Base-by-base conservation (phyloP, 2,329 filamentous ascomycete species). In the Fusarium keratoplasticum region DNA sequence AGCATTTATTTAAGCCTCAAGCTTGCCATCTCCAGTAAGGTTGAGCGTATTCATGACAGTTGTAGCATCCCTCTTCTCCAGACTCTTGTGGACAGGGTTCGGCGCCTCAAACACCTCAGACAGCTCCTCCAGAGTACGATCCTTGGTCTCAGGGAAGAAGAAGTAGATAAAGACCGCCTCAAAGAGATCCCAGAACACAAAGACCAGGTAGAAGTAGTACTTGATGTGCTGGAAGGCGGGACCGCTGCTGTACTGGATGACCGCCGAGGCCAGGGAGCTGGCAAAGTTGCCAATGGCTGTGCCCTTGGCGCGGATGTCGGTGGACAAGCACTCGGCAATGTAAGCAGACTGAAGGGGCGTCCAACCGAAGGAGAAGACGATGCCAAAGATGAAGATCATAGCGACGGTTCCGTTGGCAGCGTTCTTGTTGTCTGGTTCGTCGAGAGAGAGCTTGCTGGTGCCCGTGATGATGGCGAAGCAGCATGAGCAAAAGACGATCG, bases 61-160 rank as follows among this genome's bases (percentile, higher is more conserved):
- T 64, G 81, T 79, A 1, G 84, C 83, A 67, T 78, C 83, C 61
- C 86, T 77, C 78, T 84, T 84, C 76, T 84, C 81, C 47, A 85
- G 70, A 69, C 81, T 84, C 80, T 84, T 85, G 78, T 83, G 84
- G 18, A 87, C 85, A 0, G 86, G 86, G 73, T 87, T 83, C 3
- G 77, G 81, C 0, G 84, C 78, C n/a, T 82, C 80, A 73, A 88
- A 88, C 31, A 90, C 87, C 64, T 86, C 85, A 9, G 86, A 85
- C 64, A 90, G 69, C 77, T 90, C 88, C 80, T 90, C 88, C 35
- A 90, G 82, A 25, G 87, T 78, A 31, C 84, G 80, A n/a, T 83
- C 83, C 76, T 86, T 86, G 2, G 85, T 86, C 77, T 86, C 85
- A 0, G 84, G 84, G 73, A 84, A 89, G 73, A 87, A 85, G 72